Evolutionary conservation across 768 basidiomycete species (phyloP).

Genomic region (Strobilomyces confusus): DNA sequence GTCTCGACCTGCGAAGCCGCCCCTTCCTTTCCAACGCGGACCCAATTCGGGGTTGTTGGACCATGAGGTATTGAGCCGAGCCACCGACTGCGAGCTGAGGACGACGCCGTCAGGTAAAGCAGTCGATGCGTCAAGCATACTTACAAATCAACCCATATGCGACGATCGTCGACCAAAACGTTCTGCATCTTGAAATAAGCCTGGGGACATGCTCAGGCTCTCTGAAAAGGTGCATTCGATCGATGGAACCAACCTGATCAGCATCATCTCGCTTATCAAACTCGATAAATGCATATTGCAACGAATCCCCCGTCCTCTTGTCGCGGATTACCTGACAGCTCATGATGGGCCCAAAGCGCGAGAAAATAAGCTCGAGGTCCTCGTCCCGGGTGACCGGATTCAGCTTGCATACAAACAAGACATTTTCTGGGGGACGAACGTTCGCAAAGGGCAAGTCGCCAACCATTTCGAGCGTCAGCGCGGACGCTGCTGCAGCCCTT

Average conservation of each 20-base stretch:
- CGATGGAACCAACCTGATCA: slow-evolving; percentile 63
- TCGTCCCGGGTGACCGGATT: slow-evolving; percentile 95
- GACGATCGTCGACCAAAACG: slow-evolving; percentile 92
- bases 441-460: slow-evolving; percentile 98
- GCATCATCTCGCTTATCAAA: slow-evolving; percentile 93
- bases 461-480: slow-evolving; percentile 98
- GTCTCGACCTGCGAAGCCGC: slow-evolving; percentile 66
- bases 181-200: slow-evolving; percentile 99
- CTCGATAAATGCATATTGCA: slow-evolving; percentile 99
- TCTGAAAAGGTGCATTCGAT: background rate
- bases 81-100: slow-evolving; percentile 86
- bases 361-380: slow-evolving; percentile 96
- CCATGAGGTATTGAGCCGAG: slow-evolving; percentile 78
- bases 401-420: slow-evolving; percentile 97
- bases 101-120: slow-evolving; percentile 16
- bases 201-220: slow-evolving; percentile 35
- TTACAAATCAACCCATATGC: slow-evolving; percentile 99
- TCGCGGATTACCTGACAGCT: slow-evolving; percentile 97
- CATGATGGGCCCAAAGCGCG: slow-evolving; percentile 91
- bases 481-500: slow-evolving; percentile 88
- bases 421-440: slow-evolving; percentile 96
- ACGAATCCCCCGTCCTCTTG: slow-evolving; percentile 90
- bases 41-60: slow-evolving; percentile 69
- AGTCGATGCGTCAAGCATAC: slow-evolving; percentile 28
- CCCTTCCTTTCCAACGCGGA: slow-evolving; percentile 32